Conservation (phyloP, 768 basidiomycete species). For the Hypholoma sublateritium region DNA sequence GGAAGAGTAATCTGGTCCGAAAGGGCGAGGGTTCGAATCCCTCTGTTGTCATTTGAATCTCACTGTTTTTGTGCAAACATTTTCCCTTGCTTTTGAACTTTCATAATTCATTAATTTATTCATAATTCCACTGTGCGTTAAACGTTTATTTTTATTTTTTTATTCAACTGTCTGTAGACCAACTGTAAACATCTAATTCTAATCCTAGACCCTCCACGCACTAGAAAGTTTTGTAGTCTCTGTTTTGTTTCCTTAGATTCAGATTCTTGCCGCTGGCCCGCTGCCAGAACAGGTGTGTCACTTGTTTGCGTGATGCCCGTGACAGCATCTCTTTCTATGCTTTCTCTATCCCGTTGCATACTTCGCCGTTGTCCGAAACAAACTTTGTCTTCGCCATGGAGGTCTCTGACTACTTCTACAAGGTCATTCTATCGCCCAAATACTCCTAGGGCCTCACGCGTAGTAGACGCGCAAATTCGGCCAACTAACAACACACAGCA, state of each 20-base stretch:
- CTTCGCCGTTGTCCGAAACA: slow-evolving; percentile 6
- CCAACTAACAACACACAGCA: slow-evolving; percentile 9
- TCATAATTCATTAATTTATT: too few species aligned
- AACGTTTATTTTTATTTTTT: too few species aligned
- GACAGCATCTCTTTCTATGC: slow-evolving; percentile 15
- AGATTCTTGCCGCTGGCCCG: too few species aligned
- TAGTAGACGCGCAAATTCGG: too few species aligned
- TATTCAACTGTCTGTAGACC: too few species aligned
- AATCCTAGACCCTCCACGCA: too few species aligned
- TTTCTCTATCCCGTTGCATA: slow-evolving; percentile 12
- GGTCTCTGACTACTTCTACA: slow-evolving; percentile 6
- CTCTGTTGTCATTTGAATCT: slow-evolving; percentile 22
- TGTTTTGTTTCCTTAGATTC: too few species aligned
- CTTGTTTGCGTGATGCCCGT: slow-evolving; percentile 2
- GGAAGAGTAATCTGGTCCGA: slow-evolving; percentile 19
- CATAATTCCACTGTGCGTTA: too few species aligned
- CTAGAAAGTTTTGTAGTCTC: too few species aligned
- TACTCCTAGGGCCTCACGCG: background rate
- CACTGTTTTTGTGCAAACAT: too few species aligned
- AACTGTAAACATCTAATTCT: too few species aligned
- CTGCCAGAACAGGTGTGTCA: background rate
- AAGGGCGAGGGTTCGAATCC: slow-evolving; percentile 29
- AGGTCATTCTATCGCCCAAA: background rate
- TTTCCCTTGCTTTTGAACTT: too few species aligned
- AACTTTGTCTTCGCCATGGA: slow-evolving; percentile 9